phyloP scores from a whole-genome alignment of 805 yeast genomes.

The Huiozyma sinensis region DNA sequence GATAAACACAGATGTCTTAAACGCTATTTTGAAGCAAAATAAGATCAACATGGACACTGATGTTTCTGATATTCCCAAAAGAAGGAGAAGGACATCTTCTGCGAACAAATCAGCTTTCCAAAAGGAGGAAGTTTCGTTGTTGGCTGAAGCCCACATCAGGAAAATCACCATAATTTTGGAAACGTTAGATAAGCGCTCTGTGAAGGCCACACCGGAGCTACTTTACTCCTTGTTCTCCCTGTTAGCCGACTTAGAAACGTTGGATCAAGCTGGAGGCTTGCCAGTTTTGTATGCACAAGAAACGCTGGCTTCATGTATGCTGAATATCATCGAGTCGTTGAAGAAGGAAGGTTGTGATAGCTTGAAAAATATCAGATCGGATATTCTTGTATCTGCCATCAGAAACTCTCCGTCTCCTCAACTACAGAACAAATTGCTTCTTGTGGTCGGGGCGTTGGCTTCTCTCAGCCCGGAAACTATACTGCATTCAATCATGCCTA shows the following conservation, averaged over 20 bases:
- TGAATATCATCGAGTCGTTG: slow-evolving; percentile 50
- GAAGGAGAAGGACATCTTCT: slow-evolving; percentile 71
- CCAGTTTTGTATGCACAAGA: slow-evolving; percentile 91
- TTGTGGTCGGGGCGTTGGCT: slow-evolving; percentile 83
- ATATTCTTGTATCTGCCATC: slow-evolving; percentile 81
- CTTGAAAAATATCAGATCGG: slow-evolving; percentile 68
- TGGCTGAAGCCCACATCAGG: slow-evolving; percentile 71
- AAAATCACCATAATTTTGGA: slow-evolving; percentile 74
- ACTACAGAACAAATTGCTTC: slow-evolving; percentile 77
- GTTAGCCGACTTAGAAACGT: slow-evolving; percentile 65
- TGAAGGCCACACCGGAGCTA: slow-evolving; percentile 33
- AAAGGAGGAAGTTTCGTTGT: slow-evolving; percentile 52
- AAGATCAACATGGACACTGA: slow-evolving; percentile 40
- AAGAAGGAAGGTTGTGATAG: slow-evolving; percentile 37
- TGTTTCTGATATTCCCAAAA: slow-evolving; percentile 42
- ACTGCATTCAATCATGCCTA: slow-evolving; percentile 97
- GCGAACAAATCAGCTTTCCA: slow-evolving; percentile 66
- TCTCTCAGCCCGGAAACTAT: slow-evolving; percentile 83
- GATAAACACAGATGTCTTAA: slow-evolving; percentile 46
- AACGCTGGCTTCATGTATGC: slow-evolving; percentile 77
- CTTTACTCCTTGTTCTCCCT: slow-evolving; percentile 47
- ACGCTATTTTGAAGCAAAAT: slow-evolving; percentile 46
- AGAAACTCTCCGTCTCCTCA: slow-evolving; percentile 87
- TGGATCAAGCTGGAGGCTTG: slow-evolving; percentile 83
- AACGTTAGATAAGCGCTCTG: slow-evolving; percentile 46